Percentiles rank a stretch among this genome's conserved stretches.
Evolutionary conservation across 495 filamentous ascomycete genomes (phyloP).

Genomic region (Friedmanniomyces endolithicus): DNA sequence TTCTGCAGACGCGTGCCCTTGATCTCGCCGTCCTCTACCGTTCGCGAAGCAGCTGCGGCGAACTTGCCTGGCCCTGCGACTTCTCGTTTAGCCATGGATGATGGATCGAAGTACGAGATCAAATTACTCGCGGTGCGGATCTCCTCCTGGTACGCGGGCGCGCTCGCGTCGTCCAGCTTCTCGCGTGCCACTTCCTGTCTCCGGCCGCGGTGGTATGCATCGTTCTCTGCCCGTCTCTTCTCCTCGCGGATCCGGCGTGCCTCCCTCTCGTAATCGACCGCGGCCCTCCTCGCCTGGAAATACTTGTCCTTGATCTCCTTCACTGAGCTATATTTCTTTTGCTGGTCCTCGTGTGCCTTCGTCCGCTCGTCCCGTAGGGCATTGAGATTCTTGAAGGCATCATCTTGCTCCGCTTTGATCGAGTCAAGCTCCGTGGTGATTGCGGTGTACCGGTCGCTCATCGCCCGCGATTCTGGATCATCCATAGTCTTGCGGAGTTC

Average conservation of each 20-base stretch:
- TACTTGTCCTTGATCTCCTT: conserved; percentile 78
- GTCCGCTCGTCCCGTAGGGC: conserved; percentile 78
- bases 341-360: conserved; percentile 67
- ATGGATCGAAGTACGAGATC: conserved; percentile 81
- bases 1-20: conserved; percentile 66
- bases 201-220: conserved; percentile 58
- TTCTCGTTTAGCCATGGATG: conserved; percentile 38
- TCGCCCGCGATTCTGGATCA: conserved; percentile 79
- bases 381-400: conserved; percentile 72
- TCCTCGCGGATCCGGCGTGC: conserved; percentile 60
- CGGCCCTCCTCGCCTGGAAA: conserved; percentile 63
- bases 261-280: conserved; percentile 68
- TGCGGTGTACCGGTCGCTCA: conserved; percentile 70
- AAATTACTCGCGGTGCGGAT: conserved; percentile 76
- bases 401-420: conserved; percentile 83
- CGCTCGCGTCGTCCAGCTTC: conserved; percentile 81
- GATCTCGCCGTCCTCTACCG: conserved; percentile 60
- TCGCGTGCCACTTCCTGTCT: conserved; percentile 70
- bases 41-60: conserved; percentile 66
- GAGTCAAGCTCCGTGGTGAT: conserved; percentile 73
- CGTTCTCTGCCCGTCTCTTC: conserved; percentile 65
- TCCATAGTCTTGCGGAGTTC: conserved; percentile 74
- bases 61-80: conserved; percentile 48
- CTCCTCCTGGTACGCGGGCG: conserved; percentile 79
- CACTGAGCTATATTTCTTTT: conserved; percentile 67